These are phyloP conservation scores for Dianthus caryophyllus DNA, from an alignment of 148 eudicot genomes.

Conservation along the genomic window DNA sequence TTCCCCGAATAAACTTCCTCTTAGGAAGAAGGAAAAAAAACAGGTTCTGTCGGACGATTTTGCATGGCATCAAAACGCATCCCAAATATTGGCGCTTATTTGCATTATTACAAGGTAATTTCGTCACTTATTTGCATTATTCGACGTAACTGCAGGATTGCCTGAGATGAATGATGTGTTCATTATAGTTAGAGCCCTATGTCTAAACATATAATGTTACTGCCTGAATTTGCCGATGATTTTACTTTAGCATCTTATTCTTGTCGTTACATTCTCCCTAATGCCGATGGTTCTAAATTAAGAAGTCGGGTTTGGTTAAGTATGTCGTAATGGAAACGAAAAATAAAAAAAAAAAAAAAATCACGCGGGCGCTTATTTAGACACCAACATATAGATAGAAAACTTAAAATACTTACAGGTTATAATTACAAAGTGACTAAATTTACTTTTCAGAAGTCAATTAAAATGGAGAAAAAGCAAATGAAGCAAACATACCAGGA, in stretches of 20 bases:
- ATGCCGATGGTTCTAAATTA: neutral
- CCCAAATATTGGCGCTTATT: too few species aligned
- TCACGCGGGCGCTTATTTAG: neutral
- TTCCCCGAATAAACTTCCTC: too few species aligned
- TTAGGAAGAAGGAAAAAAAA: too few species aligned
- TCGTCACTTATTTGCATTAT: too few species aligned
- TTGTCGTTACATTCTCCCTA: slow-evolving; percentile 3
- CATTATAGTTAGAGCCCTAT: neutral
- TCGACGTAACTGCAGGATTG: too few species aligned
- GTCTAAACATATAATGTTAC: neutral
- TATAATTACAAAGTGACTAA: slow-evolving; percentile 19
- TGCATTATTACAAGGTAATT: too few species aligned
- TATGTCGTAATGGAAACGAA: neutral
- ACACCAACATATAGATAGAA: neutral
- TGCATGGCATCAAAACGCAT: too few species aligned
- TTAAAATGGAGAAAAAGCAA: neutral
- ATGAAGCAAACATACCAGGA: slow-evolving; percentile 3
- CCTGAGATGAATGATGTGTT: too few species aligned
- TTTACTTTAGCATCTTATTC: neutral
- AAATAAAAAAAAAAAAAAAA: too few species aligned
- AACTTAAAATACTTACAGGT: slow-evolving; percentile 20
- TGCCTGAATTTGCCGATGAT: too few species aligned
- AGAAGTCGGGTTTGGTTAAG: neutral
- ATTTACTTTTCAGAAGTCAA: neutral
- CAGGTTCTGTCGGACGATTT: too few species aligned